Evolutionary conservation across 1,139 yeast genomes (phyloP), one percentile per base, ranked within the genome.

Genomic region (Kluyveromyces sp.): DNA sequence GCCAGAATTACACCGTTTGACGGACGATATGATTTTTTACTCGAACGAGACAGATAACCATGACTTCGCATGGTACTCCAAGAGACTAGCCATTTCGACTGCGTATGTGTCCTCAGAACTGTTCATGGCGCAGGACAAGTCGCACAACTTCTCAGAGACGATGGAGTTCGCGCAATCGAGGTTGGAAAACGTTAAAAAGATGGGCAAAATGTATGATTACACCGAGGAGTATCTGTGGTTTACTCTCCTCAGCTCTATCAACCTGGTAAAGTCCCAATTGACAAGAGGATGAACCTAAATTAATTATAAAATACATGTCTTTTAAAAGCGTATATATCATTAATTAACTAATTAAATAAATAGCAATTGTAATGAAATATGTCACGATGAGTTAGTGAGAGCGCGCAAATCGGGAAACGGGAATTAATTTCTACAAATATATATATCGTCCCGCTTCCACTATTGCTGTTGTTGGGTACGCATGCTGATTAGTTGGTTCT

Each of bases 21-120:
- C 89, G 21, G 97, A 92, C 64, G 97, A 92, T 61, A 73, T 92
- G 52, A 78, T 88, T 45, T 88, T 69, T 64, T 79, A 79, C 56
- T 80, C 95, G 0, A 94, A 90, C 3, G 97, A 90, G 61, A 52
- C 55, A 36, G 67, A 72, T 46, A 79, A 94, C n/a, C 78, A 83
- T 50, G 96, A 88, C 64, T 82, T 86, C 64, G 83, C 87, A 2
- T 92, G 98, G 98, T 92, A 92, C 64, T 71, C 95, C n/a, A 86
- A 89, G 61, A 72, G 97, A 54, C 69, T 82, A 29, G 75, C 86
- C 4, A 64, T 90, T 30, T 75, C 88, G 25, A 72, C 84, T 0
- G 75, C 85, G 3, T 88, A 85, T 61, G 84, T 85, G 1, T 74
- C 83, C 34, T 60, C 82, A 36, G 97, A 92, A 63, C 68, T 88